Evolutionary conservation across 2,329 filamentous ascomycete species (phyloP).

Genomic region (Clonostachys sp.): DNA sequence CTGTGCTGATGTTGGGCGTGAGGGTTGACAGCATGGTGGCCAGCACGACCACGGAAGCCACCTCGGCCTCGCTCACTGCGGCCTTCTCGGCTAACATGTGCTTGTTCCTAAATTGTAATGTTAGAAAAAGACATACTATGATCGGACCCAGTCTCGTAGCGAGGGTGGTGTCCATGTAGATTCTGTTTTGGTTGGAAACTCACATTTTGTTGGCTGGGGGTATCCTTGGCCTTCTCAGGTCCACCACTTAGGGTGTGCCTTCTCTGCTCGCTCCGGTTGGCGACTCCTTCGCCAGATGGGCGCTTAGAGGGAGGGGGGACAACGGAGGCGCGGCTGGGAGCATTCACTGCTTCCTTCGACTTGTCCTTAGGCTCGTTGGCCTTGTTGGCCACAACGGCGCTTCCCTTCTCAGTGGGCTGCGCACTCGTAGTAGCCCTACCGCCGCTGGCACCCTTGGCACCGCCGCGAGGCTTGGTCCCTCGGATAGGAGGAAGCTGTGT

Average conservation of each 20-base stretch:
- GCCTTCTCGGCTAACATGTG: slow-evolving; percentile 20
- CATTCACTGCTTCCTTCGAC: slow-evolving; percentile 25
- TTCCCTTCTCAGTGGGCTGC: slow-evolving; percentile 29
- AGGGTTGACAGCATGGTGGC: slow-evolving; percentile 28
- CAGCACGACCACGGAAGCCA: slow-evolving; percentile 38
- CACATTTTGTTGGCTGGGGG: slow-evolving; percentile 15
- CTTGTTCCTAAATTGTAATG: not conserved
- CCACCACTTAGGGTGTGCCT: slow-evolving; percentile 29
- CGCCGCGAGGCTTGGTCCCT: slow-evolving; percentile 44
- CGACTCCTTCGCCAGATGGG: slow-evolving; percentile 23
- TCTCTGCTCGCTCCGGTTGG: slow-evolving; percentile 38
- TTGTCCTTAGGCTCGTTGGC: slow-evolving; percentile 24
- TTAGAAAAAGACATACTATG: too few species aligned
- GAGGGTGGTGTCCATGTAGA: too few species aligned
- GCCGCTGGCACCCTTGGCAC: slow-evolving; percentile 35
- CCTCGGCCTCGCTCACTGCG: slow-evolving; percentile 36
- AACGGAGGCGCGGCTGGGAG: slow-evolving; percentile 25
- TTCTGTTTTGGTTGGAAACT: too few species aligned
- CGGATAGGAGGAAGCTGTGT: slow-evolving; percentile 65
- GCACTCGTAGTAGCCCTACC: slow-evolving; percentile 25
- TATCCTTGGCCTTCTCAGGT: slow-evolving; percentile 36
- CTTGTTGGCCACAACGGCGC: slow-evolving; percentile 14
- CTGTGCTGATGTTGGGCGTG: slow-evolving; percentile 25
- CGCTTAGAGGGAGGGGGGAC: slow-evolving; percentile 36
- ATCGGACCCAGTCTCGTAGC: too few species aligned